Evolutionary conservation across 768 basidiomycete genomes (phyloP), one percentile per base, ranked within the genome.

Genomic region (Mycena pura): DNA sequence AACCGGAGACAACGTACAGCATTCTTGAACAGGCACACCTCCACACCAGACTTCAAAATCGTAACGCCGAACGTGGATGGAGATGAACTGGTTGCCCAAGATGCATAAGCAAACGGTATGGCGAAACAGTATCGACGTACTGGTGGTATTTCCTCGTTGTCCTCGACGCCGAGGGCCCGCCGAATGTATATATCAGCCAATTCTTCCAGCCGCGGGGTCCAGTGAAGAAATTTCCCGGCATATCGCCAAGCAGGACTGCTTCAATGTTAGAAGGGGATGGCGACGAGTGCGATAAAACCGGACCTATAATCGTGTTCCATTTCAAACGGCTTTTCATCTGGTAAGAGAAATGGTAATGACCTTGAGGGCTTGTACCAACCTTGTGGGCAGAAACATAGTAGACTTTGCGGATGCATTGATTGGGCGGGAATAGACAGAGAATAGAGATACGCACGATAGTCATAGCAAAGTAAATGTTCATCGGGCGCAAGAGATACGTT

Each of bases 181-280:
- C 82, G 73, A 27, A 85, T 73, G 67, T 85, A 85, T 19, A 72
- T 57, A 38, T 81, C 73, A 5, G 84, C 80, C 19, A 87, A 63
- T 6, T 66, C 60, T 58, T 78, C 71, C 11, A 88, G 67, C 22
- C 63, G 65, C 8, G 76, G 70, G 3, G 77, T 76, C 84, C 84
- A 88, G 51, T 76, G 78, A 74, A 86, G 76, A 64, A 86, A 69
- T 61, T 78, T 74, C 17, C 84, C 86, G 31, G 83, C 84, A 68
- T 79, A 79, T 64, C 81, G 73, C 86, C 86, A 88, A 17, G 80
- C 84, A 19, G 86, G 85, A 56, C 82, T 81, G 31, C 6, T 3
- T 6, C 14, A 17, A 17, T 14, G 34, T 60, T 14, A 46, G 36
- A 38, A 43, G 6, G 21, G 19, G 9, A 24, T 15, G 15, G 31